phyloP scores from a whole-genome alignment of 2,329 filamentous ascomycete species.

The Dothistroma septosporum region DNA sequence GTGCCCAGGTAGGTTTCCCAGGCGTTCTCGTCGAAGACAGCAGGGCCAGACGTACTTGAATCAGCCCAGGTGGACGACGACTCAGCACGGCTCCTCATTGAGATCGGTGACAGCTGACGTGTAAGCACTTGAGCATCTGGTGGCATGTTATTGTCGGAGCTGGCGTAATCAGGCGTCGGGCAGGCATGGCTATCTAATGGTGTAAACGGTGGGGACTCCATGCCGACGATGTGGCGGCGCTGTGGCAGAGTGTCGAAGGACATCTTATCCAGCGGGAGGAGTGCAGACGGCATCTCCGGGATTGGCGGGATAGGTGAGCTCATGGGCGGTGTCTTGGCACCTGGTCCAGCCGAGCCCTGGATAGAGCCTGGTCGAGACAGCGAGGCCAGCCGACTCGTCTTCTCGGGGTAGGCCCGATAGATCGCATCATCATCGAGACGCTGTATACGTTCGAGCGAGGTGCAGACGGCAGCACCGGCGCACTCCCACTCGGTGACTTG shows the following conservation, averaged over 20 bases:
- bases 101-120: constrained; percentile 20
- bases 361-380: constrained; percentile 16
- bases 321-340: constrained; percentile 14
- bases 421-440: constrained; percentile 34
- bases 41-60: constrained; percentile 3
- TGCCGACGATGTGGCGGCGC: constrained; percentile 19
- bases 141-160: constrained; percentile 3
- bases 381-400: constrained; percentile 11
- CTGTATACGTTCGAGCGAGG: constrained; percentile 37
- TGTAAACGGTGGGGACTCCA: constrained; percentile 34
- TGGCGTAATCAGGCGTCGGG: constrained; percentile 20
- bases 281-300: constrained; percentile 7
- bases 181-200: constrained; percentile 25
- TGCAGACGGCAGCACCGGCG: constrained; percentile 45
- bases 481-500: constrained; percentile 39
- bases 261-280: constrained; percentile 16
- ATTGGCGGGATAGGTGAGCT: constrained; percentile 18
- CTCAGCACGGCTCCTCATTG: constrained; percentile 12
- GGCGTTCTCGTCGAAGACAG: constrained; percentile 28
- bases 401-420: constrained; percentile 32
- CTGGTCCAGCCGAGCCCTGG: constrained; percentile 9
- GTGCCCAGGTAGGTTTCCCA: constrained; percentile 32
- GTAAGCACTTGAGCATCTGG: constrained; percentile 21
- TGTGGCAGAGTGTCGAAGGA: constrained; percentile 12
- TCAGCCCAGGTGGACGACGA: constrained; percentile 8